Evolutionary conservation across 2,329 filamentous ascomycete genomes (phyloP), one percentile per base, ranked within the genome.

Genomic region (Colletotrichum eleusines): DNA sequence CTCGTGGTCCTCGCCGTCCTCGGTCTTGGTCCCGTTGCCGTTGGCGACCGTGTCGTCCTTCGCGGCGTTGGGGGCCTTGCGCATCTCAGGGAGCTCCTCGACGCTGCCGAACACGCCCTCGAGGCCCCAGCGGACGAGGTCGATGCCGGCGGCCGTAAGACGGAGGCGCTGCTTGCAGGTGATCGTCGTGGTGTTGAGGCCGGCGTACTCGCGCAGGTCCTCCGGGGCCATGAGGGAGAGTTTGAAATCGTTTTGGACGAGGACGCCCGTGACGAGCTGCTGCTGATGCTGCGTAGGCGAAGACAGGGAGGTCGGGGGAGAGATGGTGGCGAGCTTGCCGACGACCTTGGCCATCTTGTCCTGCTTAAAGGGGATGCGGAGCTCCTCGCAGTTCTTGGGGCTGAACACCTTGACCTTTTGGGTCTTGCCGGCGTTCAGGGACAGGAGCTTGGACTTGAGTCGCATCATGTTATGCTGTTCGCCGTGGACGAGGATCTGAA

Each of bases 391-490:
- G 79, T 99, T 99, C 63, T 93, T 91, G 0, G 96, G 96, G 31
- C 93, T 97, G 83, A 91, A 98, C 14, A 99, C 94, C 79, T 98
- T 98, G 74, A 94, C 91, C 75, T 97, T 96, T 51, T 89, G 85
- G 1, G 89, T 85, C 78, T 95, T 95, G 74, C 91, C 90, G 35
- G 92, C 91, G 77, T 98, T 98, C 46, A 98, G 88, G n/a, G 94
- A 95, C 5, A 98, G 89, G 1, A 99, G 87, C 78, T 97, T 97
- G 3, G 95, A 98, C 80, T 97, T 97, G 35, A 99, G 85, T 64
- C 96, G 91, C 88, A 96, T 97, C 94, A 98, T 98, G 78, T 98
- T 97, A 79, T 97, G 94, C 76, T 96, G 94, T 79, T 99, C 96
- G 66, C 96, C 96, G 75, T 99, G 96, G 2, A 99, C 96, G 40